Evolutionary conservation across 2,329 filamentous ascomycete species (phyloP).

Genomic region (Colletotrichum neosansevieriae): DNA sequence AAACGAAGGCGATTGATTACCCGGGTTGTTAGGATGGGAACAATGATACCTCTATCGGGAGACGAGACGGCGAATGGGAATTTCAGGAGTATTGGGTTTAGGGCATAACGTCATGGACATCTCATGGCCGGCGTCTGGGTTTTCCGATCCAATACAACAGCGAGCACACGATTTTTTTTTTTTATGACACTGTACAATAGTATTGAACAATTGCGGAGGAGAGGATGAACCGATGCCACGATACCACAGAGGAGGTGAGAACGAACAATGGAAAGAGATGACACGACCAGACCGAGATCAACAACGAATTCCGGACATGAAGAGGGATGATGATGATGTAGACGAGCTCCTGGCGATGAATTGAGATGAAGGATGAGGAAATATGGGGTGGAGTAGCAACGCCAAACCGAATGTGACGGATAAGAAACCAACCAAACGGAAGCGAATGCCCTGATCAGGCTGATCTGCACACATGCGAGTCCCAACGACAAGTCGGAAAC

Average conservation of each 20-base stretch:
- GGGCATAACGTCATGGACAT: slow-evolving; percentile 35
- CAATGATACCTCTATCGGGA: slow-evolving; percentile 29
- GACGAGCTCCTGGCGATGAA: slow-evolving; percentile 1
- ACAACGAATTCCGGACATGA: slow-evolving; percentile 8
- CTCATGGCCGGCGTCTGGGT: slow-evolving; percentile 35
- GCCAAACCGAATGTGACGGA: slow-evolving; percentile 31
- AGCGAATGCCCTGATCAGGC: slow-evolving; percentile 32
- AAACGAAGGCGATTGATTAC: slow-evolving; percentile 28
- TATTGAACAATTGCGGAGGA: slow-evolving; percentile 7
- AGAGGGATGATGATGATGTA: background rate
- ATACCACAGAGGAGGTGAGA: slow-evolving; percentile 13
- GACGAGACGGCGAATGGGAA: slow-evolving; percentile 17
- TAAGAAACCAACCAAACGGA: slow-evolving; percentile 35
- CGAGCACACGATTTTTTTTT: slow-evolving; percentile 22
- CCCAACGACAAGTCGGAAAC: slow-evolving; percentile 11
- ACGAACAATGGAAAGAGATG: slow-evolving; percentile 4
- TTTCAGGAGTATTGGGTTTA: slow-evolving; percentile 33
- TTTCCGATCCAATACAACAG: slow-evolving; percentile 37
- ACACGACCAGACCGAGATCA: slow-evolving; percentile 8
- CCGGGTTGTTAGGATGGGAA: slow-evolving; percentile 23
- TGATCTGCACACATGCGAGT: slow-evolving; percentile 13
- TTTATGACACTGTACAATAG: slow-evolving; percentile 38
- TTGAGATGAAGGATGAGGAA: slow-evolving; percentile 30
- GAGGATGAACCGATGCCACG: slow-evolving; percentile 22
- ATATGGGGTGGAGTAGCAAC: slow-evolving; percentile 21